Evolutionary conservation across 176 grass and related monocot species (phyloP).

Genomic region (Canna indica): DNA sequence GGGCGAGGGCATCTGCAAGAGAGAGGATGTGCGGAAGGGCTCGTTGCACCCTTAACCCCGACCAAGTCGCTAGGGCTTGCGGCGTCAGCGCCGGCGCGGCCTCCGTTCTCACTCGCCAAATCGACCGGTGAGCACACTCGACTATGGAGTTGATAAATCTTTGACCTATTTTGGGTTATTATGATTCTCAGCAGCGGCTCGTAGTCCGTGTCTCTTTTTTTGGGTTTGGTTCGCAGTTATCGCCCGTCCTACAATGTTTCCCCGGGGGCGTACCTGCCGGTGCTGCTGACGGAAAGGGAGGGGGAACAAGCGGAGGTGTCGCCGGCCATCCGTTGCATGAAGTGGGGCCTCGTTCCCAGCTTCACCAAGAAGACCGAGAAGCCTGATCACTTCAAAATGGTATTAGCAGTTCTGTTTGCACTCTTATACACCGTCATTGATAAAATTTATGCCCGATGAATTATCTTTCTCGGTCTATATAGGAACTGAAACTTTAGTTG

Average conservation of each 20-base stretch:
- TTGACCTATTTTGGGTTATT: background rate
- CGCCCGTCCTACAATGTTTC: constrained; percentile 69
- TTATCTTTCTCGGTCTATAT: background rate
- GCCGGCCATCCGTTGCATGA: constrained; percentile 69
- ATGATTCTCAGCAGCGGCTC: background rate
- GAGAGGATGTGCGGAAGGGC: constrained; percentile 68
- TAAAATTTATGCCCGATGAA: background rate
- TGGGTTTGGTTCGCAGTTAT: constrained; percentile 36
- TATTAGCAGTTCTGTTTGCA: constrained; percentile 7
- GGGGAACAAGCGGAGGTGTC: constrained; percentile 11
- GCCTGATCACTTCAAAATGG: constrained; percentile 88
- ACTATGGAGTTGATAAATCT: background rate
- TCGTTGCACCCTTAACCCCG: constrained; percentile 53
- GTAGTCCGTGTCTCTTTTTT: background rate
- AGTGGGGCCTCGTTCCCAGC: constrained; percentile 91
- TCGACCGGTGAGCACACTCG: constrained; percentile 27
- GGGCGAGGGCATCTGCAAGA: background rate
- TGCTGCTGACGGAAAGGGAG: constrained; percentile 24
- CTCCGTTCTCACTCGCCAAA: constrained; percentile 14
- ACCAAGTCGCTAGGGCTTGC: constrained; percentile 50
- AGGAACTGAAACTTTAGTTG: background rate
- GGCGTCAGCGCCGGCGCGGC: constrained; percentile 26
- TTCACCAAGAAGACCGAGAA: constrained; percentile 80
- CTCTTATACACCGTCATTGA: background rate
- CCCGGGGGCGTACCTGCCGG: constrained; percentile 62